A percentile compares a stretch with the other conserved stretches of the same genome.
Conservation (phyloP, 257 asterid genomes). For the Vinca minor region DNA sequence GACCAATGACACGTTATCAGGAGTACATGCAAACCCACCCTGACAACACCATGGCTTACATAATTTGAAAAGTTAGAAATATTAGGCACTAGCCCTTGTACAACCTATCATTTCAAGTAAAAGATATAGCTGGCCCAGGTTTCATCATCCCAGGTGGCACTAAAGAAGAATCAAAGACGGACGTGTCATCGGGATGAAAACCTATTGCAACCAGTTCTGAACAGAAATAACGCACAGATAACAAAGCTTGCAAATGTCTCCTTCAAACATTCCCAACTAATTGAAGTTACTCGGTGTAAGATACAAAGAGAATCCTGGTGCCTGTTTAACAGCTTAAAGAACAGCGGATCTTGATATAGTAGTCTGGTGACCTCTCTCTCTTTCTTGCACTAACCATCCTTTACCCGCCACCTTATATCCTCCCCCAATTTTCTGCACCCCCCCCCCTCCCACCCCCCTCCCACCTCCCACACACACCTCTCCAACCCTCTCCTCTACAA, state of each 20-base stretch:
- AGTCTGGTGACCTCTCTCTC: not conserved
- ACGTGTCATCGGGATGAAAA: not conserved
- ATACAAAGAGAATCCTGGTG: not conserved
- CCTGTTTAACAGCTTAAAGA: not conserved
- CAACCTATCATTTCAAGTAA: no score
- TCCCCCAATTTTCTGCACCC: no score
- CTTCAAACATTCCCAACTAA: not conserved
- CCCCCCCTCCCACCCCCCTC: not conserved
- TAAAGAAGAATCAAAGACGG: no score
- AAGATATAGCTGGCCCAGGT: no score
- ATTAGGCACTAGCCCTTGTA: no score
- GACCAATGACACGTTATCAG: not conserved
- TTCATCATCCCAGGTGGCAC: no score
- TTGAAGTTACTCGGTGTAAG: not conserved
- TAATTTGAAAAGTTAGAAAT: no score
- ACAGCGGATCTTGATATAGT: not conserved
- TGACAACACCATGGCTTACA: no score
- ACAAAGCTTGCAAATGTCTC: not conserved
- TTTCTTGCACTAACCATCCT: no score
- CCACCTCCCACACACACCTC: not conserved
- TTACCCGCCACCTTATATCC: not conserved
- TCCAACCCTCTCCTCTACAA: not conserved
- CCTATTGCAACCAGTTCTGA: not conserved
- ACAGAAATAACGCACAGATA: not conserved
- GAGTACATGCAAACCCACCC: not conserved